Conservation (phyloP, 805 yeast genomes). For the Wickerhamiella kurtzmanii region DNA sequence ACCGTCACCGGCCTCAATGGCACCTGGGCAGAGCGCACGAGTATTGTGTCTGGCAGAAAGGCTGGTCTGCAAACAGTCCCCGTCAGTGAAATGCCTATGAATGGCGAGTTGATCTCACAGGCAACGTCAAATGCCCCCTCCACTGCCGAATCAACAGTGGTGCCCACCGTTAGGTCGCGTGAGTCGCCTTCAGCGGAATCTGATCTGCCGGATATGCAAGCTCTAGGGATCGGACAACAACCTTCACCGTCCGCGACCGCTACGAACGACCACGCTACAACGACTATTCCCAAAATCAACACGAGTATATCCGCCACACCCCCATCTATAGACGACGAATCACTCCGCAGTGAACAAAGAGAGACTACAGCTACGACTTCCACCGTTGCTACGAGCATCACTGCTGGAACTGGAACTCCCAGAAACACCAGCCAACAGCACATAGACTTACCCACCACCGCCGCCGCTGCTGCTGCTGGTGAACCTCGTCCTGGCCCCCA, state of each 20-base stretch:
- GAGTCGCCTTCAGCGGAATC: background rate
- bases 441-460: too few species aligned
- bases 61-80: too few species aligned
- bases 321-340: background rate
- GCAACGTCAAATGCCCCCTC: too few species aligned
- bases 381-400: background rate
- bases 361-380: background rate
- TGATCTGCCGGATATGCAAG: too few species aligned
- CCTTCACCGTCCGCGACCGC: too few species aligned
- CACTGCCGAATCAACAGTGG: background rate
- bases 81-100: too few species aligned
- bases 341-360: background rate
- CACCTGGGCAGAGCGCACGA: background rate
- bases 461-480: background rate
- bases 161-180: background rate
- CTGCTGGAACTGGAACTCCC: background rate
- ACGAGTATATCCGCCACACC: background rate
- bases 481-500: background rate
- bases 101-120: too few species aligned
- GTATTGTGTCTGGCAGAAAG: background rate
- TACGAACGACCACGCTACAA: too few species aligned
- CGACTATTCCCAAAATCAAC: too few species aligned
- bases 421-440: background rate
- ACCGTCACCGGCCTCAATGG: background rate
- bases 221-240: too few species aligned